Evolutionary conservation across 805 yeast species (phyloP).

Genomic region (Saccharomyces kudriavzevii): DNA sequence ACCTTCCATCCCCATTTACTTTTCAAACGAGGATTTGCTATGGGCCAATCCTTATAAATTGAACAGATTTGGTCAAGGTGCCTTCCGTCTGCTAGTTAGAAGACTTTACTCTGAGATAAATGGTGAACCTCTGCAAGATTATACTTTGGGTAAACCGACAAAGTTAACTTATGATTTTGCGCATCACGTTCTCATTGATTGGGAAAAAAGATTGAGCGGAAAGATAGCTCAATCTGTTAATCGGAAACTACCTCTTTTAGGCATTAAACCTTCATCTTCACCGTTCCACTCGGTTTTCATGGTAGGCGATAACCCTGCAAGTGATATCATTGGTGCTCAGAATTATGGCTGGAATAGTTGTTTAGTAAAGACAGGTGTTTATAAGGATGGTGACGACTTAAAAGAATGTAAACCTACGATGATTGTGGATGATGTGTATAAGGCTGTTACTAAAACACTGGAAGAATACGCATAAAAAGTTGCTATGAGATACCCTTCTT

Average conservation of each 20-base stretch:
- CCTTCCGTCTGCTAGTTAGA: constrained; percentile 58
- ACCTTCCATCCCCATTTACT: constrained; percentile 64
- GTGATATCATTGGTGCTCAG: constrained; percentile 87
- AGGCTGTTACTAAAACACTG: constrained; percentile 37
- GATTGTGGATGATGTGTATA: constrained; percentile 43
- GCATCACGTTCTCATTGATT: constrained; percentile 51
- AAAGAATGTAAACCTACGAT: constrained; percentile 40
- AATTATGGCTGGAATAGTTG: constrained; percentile 82
- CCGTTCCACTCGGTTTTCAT: constrained; percentile 67
- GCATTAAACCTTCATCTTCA: constrained; percentile 32
- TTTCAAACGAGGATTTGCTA: constrained; percentile 73
- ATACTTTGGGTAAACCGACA: constrained; percentile 76
- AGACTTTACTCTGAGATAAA: constrained; percentile 44
- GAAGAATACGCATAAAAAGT: constrained; percentile 4
- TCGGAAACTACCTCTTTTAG: constrained; percentile 39
- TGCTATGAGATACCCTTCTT: background rate
- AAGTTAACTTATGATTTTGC: constrained; percentile 77
- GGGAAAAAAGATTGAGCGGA: constrained; percentile 36
- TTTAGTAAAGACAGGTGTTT: constrained; percentile 84
- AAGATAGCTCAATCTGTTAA: constrained; percentile 5
- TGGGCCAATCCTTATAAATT: constrained; percentile 79
- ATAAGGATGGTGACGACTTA: constrained; percentile 43
- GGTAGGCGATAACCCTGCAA: constrained; percentile 96
- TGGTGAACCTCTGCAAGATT: constrained; percentile 41
- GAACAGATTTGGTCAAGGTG: constrained; percentile 90